Conservation (phyloP, 352 stramenopile species). For the Phytophthora brassicae region DNA sequence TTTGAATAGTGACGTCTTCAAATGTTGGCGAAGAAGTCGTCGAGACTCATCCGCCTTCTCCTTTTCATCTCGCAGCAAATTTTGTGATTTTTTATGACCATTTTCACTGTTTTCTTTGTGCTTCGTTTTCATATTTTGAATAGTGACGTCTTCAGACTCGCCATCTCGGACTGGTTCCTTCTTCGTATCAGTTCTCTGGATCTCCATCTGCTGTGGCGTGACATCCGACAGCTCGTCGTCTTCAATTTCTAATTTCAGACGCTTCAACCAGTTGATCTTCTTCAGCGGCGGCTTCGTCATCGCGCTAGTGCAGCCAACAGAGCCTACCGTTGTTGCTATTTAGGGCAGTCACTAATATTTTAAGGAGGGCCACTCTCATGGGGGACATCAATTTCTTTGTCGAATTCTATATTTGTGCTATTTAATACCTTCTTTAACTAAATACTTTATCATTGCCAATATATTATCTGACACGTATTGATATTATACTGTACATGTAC, state of each 20-base stretch:
- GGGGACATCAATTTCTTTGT: too few species aligned
- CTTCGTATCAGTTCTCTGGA: not conserved
- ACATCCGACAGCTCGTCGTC: constrained; percentile 18
- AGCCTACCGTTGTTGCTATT: too few species aligned
- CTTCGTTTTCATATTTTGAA: not conserved
- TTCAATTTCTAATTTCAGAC: not conserved
- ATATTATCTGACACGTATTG: too few species aligned
- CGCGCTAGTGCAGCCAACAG: too few species aligned
- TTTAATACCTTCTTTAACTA: too few species aligned
- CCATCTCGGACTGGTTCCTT: not conserved
- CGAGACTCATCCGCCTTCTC: not conserved
- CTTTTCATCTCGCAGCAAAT: not conserved
- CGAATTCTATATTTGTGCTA: too few species aligned
- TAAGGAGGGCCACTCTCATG: too few species aligned
- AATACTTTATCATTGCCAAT: too few species aligned
- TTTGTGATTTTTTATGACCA: not conserved
- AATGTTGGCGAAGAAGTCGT: not conserved
- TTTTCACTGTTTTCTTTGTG: not conserved
- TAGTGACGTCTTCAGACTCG: not conserved
- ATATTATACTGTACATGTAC: too few species aligned
- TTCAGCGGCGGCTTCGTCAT: not conserved
- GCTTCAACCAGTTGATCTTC: constrained; percentile 3
- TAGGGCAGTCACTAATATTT: too few species aligned
- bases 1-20: too few species aligned
- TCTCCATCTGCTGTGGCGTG: constrained; percentile 6